phyloP scores from a whole-genome alignment of 2,329 filamentous ascomycete species.

The Albophoma yamanashiensis region DNA sequence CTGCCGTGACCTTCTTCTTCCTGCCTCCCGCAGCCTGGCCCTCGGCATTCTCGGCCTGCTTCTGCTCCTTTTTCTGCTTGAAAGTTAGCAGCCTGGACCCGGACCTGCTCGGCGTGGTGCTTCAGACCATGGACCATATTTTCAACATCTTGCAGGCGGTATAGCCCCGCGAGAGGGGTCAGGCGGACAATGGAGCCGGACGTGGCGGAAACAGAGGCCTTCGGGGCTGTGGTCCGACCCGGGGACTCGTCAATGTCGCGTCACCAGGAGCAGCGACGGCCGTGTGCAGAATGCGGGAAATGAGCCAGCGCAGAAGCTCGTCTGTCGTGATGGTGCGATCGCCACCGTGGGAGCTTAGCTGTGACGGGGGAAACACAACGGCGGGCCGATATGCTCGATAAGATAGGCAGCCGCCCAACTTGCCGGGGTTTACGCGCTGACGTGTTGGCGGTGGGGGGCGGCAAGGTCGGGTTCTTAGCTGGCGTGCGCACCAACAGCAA shows the following conservation, averaged over 20 bases:
- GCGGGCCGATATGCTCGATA: constrained; percentile 6
- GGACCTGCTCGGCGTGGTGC: not conserved
- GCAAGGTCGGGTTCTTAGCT: no score
- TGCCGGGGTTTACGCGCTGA: constrained; percentile 7
- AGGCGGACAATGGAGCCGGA: not conserved
- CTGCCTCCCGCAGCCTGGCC: constrained; percentile 59
- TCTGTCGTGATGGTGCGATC: not conserved
- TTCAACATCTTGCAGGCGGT: constrained; percentile 70
- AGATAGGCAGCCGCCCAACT: constrained; percentile 5
- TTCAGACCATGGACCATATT: constrained; percentile 93
- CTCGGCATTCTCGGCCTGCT: constrained; percentile 80
- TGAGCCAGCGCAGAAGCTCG: not conserved
- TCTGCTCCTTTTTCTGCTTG: constrained; percentile 84
- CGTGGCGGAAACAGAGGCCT: not conserved
- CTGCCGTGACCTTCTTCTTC: constrained; percentile 98
- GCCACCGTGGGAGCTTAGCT: not conserved
- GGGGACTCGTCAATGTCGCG: not conserved
- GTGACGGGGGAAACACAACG: not conserved
- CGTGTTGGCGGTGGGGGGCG: no score
- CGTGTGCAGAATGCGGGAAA: not conserved
- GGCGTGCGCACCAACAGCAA: not conserved
- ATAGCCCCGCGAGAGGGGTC: constrained; percentile 4
- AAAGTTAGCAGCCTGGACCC: constrained; percentile 7
- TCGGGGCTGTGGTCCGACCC: not conserved
- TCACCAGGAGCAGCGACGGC: not conserved